phyloP scores from a whole-genome alignment of 129 eudicot genomes.

The Centaurea solstitialis region DNA sequence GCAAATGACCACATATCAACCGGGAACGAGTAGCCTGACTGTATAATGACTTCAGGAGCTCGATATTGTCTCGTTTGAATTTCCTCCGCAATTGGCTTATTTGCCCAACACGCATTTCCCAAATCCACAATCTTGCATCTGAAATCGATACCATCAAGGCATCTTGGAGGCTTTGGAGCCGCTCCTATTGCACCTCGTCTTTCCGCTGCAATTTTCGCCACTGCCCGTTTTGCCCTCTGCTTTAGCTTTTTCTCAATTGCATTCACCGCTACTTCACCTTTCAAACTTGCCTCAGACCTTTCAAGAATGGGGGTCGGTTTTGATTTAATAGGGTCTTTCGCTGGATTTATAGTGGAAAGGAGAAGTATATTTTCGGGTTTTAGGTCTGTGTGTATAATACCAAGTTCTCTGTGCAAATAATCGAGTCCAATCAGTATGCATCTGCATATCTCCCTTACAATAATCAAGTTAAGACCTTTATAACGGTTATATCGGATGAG shows the following conservation, averaged over 20 bases:
- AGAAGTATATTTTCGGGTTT: conserved; percentile 97
- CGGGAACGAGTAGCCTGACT: conserved; percentile 74
- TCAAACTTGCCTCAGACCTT: conserved; percentile 72
- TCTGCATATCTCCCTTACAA: conserved; percentile 83
- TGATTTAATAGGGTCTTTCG: conserved; percentile 88
- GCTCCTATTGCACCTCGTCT: conserved; percentile 64
- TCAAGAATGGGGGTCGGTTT: conserved; percentile 72
- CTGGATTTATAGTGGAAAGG: conserved; percentile 72
- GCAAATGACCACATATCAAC: conserved; percentile 99
- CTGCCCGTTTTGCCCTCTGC: conserved; percentile 94
- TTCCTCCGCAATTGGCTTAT: conserved; percentile 70
- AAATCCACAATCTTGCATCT: conserved; percentile 94
- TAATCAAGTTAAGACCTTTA: conserved; percentile 78
- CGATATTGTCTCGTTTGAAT: conserved; percentile 97
- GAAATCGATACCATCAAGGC: conserved; percentile 81
- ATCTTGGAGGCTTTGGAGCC: conserved; percentile 60
- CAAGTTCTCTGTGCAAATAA: conserved; percentile 82
- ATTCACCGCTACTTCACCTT: conserved; percentile 62
- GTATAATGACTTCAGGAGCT: conserved; percentile 92
- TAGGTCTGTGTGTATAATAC: conserved; percentile 80
- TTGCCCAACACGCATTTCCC: conserved; percentile 98
- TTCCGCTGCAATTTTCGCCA: conserved; percentile 71
- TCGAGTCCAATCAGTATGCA: conserved; percentile 86
- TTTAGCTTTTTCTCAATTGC: conserved; percentile 79
- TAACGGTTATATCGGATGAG: conserved; percentile 78